phyloP scores from a whole-genome alignment of 2,329 filamentous ascomycete species.

The Cryphonectria nitschkei region DNA sequence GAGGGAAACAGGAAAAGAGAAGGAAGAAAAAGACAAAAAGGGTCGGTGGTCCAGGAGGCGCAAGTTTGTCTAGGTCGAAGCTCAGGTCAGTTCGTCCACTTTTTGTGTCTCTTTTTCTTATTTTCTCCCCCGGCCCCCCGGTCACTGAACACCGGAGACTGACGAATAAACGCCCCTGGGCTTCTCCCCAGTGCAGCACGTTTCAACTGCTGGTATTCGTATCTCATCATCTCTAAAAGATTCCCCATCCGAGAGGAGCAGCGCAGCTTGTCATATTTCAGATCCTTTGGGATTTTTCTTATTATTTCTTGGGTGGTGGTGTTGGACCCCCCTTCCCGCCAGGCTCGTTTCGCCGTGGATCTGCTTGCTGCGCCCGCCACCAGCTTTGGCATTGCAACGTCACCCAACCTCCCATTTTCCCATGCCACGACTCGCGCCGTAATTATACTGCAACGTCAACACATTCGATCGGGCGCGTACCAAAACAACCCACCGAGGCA shows the following conservation, averaged over 20 bases:
- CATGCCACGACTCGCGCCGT: slow-evolving; percentile 25
- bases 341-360: slow-evolving; percentile 5
- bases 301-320: background rate
- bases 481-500: slow-evolving; percentile 13
- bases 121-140: background rate
- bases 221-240: background rate
- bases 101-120: background rate
- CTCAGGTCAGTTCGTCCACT: background rate
- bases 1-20: no score
- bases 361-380: slow-evolving; percentile 22
- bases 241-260: background rate
- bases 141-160: background rate
- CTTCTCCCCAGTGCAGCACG: background rate
- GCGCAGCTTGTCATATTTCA: background rate
- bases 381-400: slow-evolving; percentile 25
- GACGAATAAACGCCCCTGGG: background rate
- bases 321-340: background rate
- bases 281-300: background rate
- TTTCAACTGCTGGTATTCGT: background rate
- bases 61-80: background rate
- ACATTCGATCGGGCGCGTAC: slow-evolving; percentile 10
- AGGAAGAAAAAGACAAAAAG: background rate
- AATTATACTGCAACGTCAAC: slow-evolving; percentile 22
- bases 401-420: slow-evolving; percentile 29
- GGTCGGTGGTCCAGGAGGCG: no score